A percentile compares a stretch with the other conserved stretches of the same genome.
Evolutionary conservation across 208 protist genomes (phyloP).

Genomic region (Wallacemonas sp.): DNA sequence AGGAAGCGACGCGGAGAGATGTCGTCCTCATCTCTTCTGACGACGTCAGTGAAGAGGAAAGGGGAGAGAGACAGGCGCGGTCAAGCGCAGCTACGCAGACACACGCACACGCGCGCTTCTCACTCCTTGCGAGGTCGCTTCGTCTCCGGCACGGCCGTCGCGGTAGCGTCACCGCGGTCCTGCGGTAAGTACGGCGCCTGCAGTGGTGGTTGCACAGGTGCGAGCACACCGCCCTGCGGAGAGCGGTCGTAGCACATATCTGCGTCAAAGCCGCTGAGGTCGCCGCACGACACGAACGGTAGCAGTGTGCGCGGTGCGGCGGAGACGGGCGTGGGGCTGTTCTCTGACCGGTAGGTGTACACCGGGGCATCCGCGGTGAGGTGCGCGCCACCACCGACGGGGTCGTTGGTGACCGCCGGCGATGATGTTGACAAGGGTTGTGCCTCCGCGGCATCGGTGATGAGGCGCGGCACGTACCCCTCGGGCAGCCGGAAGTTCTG

Average conservation of each 20-base stretch:
- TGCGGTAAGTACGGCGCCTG: slow-evolving; percentile 68
- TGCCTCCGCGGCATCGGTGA: slow-evolving; percentile 1
- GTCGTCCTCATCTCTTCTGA: no score
- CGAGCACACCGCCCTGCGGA: slow-evolving; percentile 28
- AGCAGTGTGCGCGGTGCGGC: slow-evolving; percentile 73
- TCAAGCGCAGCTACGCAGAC: no score
- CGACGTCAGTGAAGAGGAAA: no score
- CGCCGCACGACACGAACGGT: slow-evolving; percentile 97
- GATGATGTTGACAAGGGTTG: slow-evolving; percentile 6
- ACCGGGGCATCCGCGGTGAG: not conserved
- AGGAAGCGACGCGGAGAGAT: no score
- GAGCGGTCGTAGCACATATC: slow-evolving; percentile 86
- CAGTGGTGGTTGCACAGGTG: slow-evolving; percentile 68
- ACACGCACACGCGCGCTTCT: no score
- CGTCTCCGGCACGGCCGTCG: not conserved
- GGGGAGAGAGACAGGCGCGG: no score
- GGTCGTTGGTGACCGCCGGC: no score
- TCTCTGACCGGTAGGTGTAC: not conserved
- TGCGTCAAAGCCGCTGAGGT: slow-evolving; percentile 94
- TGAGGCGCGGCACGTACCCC: slow-evolving; percentile 72
- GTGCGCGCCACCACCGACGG: not conserved
- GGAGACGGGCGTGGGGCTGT: not conserved
- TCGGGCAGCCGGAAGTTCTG: slow-evolving; percentile 89
- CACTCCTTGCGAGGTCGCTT: not conserved
- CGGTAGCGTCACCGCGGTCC: not conserved